Evolutionary conservation across 1,284 basidiomycete genomes (phyloP), one percentile per base, ranked within the genome.

Genomic region (Cutaneotrichosporon sp.): DNA sequence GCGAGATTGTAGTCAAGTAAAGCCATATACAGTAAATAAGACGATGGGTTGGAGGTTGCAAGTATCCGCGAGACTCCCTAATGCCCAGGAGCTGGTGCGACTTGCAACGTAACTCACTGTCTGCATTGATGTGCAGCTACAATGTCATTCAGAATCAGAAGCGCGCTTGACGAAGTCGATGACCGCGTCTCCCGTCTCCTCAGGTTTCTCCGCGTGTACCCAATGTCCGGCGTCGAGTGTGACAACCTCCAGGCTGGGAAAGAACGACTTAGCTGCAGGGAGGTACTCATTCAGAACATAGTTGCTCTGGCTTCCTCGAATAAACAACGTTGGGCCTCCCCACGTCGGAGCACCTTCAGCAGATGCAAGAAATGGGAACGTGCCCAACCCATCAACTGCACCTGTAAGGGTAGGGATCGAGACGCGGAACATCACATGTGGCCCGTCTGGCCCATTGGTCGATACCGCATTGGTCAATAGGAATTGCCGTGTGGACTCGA

Each of bases 331-430:
- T 6, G 77, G 76, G 0, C 78, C 77, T 3, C 66, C 49, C 71
- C 75, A 81, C 25, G n/a, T n/a, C n/a, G n/a, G n/a, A n/a, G n/a
- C n/a, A n/a, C n/a, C n/a, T n/a, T n/a, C n/a, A n/a, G n/a, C n/a
- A n/a, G n/a, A n/a, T n/a, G n/a, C n/a, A n/a, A n/a, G n/a, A n/a
- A 76, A 80, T 0, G 80, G 80, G 59, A 82, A 82, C 29, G 75
- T 70, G 26, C 80, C 80, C 32, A 82, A 79, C 22, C 72, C 63
- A 0, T 67, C 65, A 24, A 81, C 76, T n/a, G 75, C 64, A 7
- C 61, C 61, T 9, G 62, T 50, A 41, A 82, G 75, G 19, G 75
- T 71, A n/a, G 70, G 60, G 6, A 82, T 65, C 1, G 79, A 79
- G 29, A 80, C 73, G 4, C 80, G 72, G 68, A 81, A 81, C 20